Evolutionary conservation across 192 early-diverging fungal genomes (phyloP).

Genomic region (Gaertneriomyces semiglobifer): DNA sequence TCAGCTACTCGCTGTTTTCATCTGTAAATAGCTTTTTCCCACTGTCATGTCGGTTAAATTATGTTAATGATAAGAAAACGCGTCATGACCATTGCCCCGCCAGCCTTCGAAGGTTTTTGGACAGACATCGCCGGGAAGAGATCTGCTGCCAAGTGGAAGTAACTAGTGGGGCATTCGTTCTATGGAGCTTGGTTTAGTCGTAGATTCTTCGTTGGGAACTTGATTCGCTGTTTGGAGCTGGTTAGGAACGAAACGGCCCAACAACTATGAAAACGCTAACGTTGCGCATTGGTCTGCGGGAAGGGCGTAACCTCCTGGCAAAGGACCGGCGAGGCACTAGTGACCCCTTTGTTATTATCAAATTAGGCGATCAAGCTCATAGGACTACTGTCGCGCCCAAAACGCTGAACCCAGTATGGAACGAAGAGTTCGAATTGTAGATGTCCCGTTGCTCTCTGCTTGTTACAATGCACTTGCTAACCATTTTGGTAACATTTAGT

Average conservation of each 20-base stretch:
- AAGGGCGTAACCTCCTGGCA: slow-evolving; percentile 35
- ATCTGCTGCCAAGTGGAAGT: too few relatives aligned
- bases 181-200: too few relatives aligned
- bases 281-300: slow-evolving; percentile 17
- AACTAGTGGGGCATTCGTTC: too few relatives aligned
- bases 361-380: slow-evolving; percentile 53
- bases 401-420: slow-evolving; percentile 68
- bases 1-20: too few relatives aligned
- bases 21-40: too few relatives aligned
- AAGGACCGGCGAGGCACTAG: slow-evolving; percentile 50
- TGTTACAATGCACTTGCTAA: background rate
- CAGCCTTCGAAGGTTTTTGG: too few relatives aligned
- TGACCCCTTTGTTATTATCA: slow-evolving; percentile 56
- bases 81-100: too few relatives aligned
- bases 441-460: slow-evolving; percentile 12
- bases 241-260: background rate
- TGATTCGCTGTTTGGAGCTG: too few relatives aligned
- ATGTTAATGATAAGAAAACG: too few relatives aligned
- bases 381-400: slow-evolving; percentile 59
- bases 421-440: slow-evolving; percentile 53
- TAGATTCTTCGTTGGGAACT: too few relatives aligned
- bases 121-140: too few relatives aligned
- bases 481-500: slow-evolving; percentile 3
- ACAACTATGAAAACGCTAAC: slow-evolving; percentile 19
- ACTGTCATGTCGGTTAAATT: too few relatives aligned